Evolutionary conservation across 2,329 filamentous ascomycete genomes (phyloP).

Genomic region (Sarocladium oryzae): DNA sequence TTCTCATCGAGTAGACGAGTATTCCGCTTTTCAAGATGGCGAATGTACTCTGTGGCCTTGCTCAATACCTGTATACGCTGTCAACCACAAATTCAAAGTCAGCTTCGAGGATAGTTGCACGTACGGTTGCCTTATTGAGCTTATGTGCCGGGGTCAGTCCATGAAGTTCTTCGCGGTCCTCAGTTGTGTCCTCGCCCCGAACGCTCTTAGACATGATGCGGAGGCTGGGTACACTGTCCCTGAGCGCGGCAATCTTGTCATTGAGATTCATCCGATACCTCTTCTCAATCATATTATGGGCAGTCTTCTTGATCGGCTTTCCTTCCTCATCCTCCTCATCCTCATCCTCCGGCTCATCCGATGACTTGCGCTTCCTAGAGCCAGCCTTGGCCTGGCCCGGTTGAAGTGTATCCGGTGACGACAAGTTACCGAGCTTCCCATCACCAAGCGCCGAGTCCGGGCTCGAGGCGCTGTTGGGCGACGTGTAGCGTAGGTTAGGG

Average conservation of each 20-base stretch:
- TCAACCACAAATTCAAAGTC: background rate
- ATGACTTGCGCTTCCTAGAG: slow-evolving; percentile 64
- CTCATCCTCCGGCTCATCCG: slow-evolving; percentile 43
- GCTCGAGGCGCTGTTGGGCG: slow-evolving; percentile 51
- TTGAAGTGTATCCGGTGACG: slow-evolving; percentile 55
- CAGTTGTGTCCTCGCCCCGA: slow-evolving; percentile 59
- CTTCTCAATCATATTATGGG: slow-evolving; percentile 98
- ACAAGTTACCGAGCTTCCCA: slow-evolving; percentile 36
- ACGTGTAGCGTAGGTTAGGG: slow-evolving; percentile 52
- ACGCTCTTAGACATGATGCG: slow-evolving; percentile 74
- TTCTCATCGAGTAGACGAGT: slow-evolving; percentile 78
- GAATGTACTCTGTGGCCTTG: slow-evolving; percentile 95
- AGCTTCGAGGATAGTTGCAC: slow-evolving; percentile 10
- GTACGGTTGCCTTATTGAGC: slow-evolving; percentile 89
- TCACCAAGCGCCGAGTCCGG: slow-evolving; percentile 48
- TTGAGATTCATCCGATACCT: slow-evolving; percentile 93
- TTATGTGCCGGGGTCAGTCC: slow-evolving; percentile 85
- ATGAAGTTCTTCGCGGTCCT: slow-evolving; percentile 67
- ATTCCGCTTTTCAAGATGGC: slow-evolving; percentile 87
- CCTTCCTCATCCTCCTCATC: slow-evolving; percentile 53
- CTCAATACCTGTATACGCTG: slow-evolving; percentile 59
- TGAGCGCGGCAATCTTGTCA: slow-evolving; percentile 88
- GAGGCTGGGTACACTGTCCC: slow-evolving; percentile 87
- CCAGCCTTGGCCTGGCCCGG: slow-evolving; percentile 25
- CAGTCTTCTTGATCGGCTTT: slow-evolving; percentile 73